phyloP scores from a whole-genome alignment of 495 filamentous ascomycete genomes.

The Penicillium antarcticum region DNA sequence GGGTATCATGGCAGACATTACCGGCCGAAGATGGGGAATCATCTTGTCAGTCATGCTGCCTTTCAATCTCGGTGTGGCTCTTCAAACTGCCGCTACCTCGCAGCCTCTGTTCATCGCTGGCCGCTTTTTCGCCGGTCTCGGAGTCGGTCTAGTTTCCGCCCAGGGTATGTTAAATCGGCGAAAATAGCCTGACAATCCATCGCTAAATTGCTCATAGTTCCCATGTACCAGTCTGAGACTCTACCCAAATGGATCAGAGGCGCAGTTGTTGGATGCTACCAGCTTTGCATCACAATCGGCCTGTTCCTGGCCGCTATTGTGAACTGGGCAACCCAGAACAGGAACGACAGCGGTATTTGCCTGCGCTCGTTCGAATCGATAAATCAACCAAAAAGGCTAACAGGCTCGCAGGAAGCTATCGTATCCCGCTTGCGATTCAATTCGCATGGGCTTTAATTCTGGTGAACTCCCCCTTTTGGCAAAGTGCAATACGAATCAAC shows the following conservation, averaged over 20 bases:
- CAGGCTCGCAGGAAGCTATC: conserved; percentile 33
- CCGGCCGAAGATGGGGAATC: conserved; percentile 65
- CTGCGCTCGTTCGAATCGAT: conserved; percentile 37
- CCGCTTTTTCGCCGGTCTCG: conserved; percentile 67
- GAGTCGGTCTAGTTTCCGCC: conserved; percentile 70
- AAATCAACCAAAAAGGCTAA: conserved; percentile 61
- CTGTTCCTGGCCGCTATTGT: conserved; percentile 69
- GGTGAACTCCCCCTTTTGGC: too few species aligned
- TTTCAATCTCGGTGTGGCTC: conserved; percentile 58
- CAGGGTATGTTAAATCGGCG: conserved; percentile 9
- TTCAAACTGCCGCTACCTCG: conserved; percentile 51
- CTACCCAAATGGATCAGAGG: conserved; percentile 60
- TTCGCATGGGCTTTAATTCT: conserved; percentile 65
- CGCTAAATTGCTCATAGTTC: conserved; percentile 39
- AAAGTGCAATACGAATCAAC: not conserved
- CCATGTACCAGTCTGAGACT: conserved; percentile 67
- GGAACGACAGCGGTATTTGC: conserved; percentile 44
- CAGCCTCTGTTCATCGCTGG: conserved; percentile 58
- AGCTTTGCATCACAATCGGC: conserved; percentile 68
- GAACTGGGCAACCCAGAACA: conserved; percentile 60
- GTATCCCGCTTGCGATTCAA: conserved; percentile 65
- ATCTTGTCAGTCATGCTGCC: conserved; percentile 55
- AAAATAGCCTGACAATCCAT: too few species aligned
- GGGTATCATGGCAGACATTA: conserved; percentile 60
- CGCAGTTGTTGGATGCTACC: conserved; percentile 62